phyloP scores from a whole-genome alignment of 805 yeast species.

The Scheffersomyces amazonensis region DNA sequence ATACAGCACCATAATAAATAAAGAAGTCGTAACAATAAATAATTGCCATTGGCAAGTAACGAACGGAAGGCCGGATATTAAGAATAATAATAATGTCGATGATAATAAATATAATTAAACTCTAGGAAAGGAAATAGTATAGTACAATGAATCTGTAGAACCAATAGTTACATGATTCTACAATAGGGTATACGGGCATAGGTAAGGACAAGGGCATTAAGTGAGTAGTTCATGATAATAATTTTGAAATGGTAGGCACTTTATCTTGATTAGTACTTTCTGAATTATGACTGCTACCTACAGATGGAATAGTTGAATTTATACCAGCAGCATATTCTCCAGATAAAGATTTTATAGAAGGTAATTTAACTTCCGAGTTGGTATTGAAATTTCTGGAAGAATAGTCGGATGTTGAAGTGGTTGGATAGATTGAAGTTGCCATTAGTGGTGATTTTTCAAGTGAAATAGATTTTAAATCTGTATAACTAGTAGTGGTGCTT shows the following conservation, averaged over 20 bases:
- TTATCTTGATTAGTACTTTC: conserved; percentile 8
- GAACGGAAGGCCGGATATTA: too few species aligned
- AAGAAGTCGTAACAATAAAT: too few species aligned
- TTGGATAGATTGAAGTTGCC: neutral
- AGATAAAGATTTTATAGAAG: conserved; percentile 15
- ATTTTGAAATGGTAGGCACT: conserved; percentile 20
- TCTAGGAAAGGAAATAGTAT: too few species aligned
- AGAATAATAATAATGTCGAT: too few species aligned
- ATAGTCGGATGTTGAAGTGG: neutral
- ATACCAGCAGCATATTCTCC: neutral
- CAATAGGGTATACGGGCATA: too few species aligned
- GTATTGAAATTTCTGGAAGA: neutral
- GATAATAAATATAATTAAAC: too few species aligned
- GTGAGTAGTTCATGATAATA: conserved; percentile 9
- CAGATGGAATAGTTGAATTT: neutral
- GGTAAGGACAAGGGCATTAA: too few species aligned
- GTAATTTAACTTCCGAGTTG: conserved; percentile 11
- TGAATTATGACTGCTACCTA: neutral
- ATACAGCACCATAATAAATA: too few species aligned
- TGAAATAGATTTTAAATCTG: neutral
- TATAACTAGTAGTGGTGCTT: neutral
- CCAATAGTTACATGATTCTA: too few species aligned
- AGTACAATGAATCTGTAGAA: too few species aligned
- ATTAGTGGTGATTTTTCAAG: neutral
- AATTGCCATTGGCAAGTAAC: too few species aligned